Evolutionary conservation across 2,329 filamentous ascomycete genomes (phyloP), one percentile per base, ranked within the genome.

Genomic region (Pseudogymnoascus verrucosus): DNA sequence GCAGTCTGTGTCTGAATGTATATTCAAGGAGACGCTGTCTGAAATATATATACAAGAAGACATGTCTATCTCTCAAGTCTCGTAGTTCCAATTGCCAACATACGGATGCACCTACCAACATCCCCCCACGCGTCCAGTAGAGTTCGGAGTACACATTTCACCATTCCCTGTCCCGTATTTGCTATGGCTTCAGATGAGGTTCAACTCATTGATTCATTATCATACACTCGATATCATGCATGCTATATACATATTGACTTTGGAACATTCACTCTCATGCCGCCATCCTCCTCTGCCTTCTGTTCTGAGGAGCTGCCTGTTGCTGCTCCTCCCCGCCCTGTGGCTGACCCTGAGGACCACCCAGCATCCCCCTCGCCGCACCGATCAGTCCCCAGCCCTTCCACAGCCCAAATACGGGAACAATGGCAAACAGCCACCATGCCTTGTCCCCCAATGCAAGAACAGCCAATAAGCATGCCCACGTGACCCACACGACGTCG

Each of bases 401-500:
- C 57, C 70, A 72, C 4, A 68, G 54, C 1, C 70, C 72, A 69
- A 70, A 74, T 5, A 68, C 66, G 8, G 73, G 73, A 11, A 74
- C 68, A 12, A 67, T 67, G 8, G 68, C 63, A 63, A 40, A 89
- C 37, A 85, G 68, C 80, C 85, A 84, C 88, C 88, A 90, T 3
- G 80, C 90, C 78, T 88, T 88, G 74, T 97, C 92, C 3, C 95
- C 95, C 59, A 93, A 84, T 28, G 96, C 67, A 14, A 89, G 82
- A 12, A 88, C 92, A n/a, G 89, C 75, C 7, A 88, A 76, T 42
- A 91, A 79, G 62, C 87, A 89, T 10, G 85, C 87, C 88, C 93
- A 97, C 0, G 92, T 97, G 78, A 96, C 91, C 84, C 96, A 98
- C 62, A 96, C 80, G 60, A 96, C 85, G 77, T 99, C 95, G 83